Conservation (phyloP, 1,139 yeast genomes). For the Hanseniaspora uvarum region DNA sequence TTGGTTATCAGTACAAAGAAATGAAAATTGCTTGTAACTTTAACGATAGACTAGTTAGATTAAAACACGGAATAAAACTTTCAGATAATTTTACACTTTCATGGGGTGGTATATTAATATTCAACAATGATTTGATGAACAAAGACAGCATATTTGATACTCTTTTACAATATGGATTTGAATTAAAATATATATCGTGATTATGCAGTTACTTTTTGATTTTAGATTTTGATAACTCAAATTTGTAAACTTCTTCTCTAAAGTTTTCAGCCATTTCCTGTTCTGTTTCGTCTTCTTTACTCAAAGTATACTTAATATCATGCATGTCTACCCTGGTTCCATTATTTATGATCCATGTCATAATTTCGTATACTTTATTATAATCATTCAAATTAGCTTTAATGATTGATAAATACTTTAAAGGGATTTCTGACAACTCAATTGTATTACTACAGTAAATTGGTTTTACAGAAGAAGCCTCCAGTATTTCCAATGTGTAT, state of each 20-base stretch:
- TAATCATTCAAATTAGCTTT: constrained; percentile 21
- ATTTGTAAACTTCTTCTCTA: constrained; percentile 32
- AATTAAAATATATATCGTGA: constrained; percentile 24
- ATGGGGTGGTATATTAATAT: constrained; percentile 29
- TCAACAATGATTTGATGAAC: background rate
- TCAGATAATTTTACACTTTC: constrained; percentile 27
- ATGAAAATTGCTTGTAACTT: constrained; percentile 23
- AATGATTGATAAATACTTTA: constrained; percentile 50
- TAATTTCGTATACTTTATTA: constrained; percentile 46
- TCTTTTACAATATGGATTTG: constrained; percentile 28
- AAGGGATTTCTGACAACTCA: constrained; percentile 52
- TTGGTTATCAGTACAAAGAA: constrained; percentile 78
- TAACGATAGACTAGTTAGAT: constrained; percentile 19
- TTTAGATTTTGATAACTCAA: constrained; percentile 34
- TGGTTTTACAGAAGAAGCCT: constrained; percentile 33
- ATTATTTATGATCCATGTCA: constrained; percentile 49
- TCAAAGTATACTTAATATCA: background rate
- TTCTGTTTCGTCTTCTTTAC: constrained; percentile 58
- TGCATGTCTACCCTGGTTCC: constrained; percentile 44
- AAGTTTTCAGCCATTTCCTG: constrained; percentile 37
- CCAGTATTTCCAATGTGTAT: constrained; percentile 16
- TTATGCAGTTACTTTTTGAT: constrained; percentile 29
- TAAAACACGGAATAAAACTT: constrained; percentile 15
- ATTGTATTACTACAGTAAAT: constrained; percentile 57
- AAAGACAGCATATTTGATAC: constrained; percentile 17